These are phyloP conservation scores for Zymoseptoria passerinii DNA, from an alignment of 2,329 filamentous ascomycete genomes.

Conservation along the genomic window DNA sequence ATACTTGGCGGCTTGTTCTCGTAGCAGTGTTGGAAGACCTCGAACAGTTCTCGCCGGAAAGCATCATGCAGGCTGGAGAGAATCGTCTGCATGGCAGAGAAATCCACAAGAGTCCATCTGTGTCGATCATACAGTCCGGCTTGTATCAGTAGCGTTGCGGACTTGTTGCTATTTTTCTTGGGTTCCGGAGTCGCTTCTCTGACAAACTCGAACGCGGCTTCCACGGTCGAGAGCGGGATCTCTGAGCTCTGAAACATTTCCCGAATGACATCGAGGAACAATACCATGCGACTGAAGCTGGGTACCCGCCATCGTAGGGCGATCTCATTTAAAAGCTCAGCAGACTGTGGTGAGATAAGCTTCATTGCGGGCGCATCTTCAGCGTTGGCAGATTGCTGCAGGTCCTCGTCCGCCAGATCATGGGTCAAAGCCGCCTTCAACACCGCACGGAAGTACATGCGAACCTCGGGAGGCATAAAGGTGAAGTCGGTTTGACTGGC, in stretches of 20 bases:
- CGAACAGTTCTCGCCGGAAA: constrained; percentile 77
- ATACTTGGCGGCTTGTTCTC: constrained; percentile 78
- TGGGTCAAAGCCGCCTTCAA: constrained; percentile 64
- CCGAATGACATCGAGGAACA: constrained; percentile 75
- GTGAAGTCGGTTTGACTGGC: constrained; percentile 52
- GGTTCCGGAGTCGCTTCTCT: constrained; percentile 60
- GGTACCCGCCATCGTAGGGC: constrained; percentile 84
- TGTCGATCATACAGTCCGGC: constrained; percentile 47
- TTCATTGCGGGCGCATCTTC: constrained; percentile 44
- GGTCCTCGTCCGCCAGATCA: constrained; percentile 49
- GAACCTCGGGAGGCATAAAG: constrained; percentile 79
- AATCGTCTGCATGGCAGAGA: constrained; percentile 60
- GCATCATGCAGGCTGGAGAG: constrained; percentile 70
- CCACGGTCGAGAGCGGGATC: constrained; percentile 70
- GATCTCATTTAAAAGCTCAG: constrained; percentile 76
- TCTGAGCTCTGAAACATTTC: constrained; percentile 82
- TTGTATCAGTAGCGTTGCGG: constrained; percentile 19
- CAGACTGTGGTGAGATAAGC: constrained; percentile 64
- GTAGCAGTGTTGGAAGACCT: constrained; percentile 79
- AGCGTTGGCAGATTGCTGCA: constrained; percentile 42
- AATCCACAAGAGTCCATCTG: constrained; percentile 44
- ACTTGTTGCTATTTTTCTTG: constrained; percentile 30
- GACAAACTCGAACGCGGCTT: constrained; percentile 71
- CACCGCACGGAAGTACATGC: constrained; percentile 75
- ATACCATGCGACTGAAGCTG: constrained; percentile 66